Evolutionary conservation across 202 grass and related monocot species (phyloP).

Genomic region (Miscanthus sacchariflorus): DNA sequence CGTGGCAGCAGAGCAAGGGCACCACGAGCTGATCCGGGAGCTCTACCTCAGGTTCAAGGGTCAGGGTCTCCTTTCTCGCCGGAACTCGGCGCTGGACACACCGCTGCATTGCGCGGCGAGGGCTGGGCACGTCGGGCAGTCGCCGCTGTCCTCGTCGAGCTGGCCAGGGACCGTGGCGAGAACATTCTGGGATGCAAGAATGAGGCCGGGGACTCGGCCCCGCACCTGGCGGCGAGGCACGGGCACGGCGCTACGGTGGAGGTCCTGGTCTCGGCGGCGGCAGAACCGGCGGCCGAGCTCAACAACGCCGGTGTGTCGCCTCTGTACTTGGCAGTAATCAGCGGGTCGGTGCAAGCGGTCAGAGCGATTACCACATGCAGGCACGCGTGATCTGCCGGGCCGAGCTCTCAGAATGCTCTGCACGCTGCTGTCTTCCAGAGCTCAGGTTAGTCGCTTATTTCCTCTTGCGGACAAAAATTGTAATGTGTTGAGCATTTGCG

Average conservation of each 20-base stretch:
- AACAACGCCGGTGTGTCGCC: neutral
- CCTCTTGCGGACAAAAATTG: too few species aligned
- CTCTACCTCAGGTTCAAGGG: neutral
- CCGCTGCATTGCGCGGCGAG: constrained; percentile 57
- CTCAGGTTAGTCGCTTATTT: too few species aligned
- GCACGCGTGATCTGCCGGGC: neutral
- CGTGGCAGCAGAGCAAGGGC: too few species aligned
- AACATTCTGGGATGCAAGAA: neutral
- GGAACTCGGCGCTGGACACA: constrained; percentile 50
- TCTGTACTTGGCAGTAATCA: constrained; percentile 16
- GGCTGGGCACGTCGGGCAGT: constrained; percentile 4
- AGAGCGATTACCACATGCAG: neutral
- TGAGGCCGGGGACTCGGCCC: neutral
- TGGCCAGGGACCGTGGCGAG: neutral
- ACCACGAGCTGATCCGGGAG: too few species aligned
- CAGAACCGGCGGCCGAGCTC: neutral
- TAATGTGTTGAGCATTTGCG: too few species aligned
- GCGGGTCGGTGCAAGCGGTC: neutral
- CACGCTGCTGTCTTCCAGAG: constrained; percentile 25
- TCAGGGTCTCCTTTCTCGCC: constrained; percentile 17
- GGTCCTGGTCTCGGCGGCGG: neutral
- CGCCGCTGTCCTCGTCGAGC: neutral
- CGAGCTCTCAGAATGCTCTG: constrained; percentile 8
- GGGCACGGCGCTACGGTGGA: neutral
- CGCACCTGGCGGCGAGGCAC: constrained; percentile 18